Base-by-base conservation (phyloP, 140 eudicot genomes). In the Flaveria floridana region DNA sequence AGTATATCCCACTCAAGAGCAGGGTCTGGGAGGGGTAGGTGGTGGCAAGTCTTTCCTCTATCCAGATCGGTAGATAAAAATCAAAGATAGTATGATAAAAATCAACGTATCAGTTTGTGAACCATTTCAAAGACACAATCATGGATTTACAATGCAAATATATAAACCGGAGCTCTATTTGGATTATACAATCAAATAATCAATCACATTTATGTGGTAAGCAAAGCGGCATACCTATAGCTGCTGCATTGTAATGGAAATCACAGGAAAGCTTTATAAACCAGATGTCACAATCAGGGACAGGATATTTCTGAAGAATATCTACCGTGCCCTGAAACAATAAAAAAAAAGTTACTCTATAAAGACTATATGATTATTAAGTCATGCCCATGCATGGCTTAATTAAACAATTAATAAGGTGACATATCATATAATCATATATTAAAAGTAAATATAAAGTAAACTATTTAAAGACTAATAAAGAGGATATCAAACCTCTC, bases 281-380 rank as follows among this genome's bases (percentile, higher is more conserved):
- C 99, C 97, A 91, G 57, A 95, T 95, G 82, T 95, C 99, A 81
- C 96, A 95, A 21, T 95, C 99, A 2, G 99, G 99, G 69, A 95
- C 96, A 34, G 99, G 99, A 75, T 95, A 95, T 72, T 91, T 95
- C 66, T 87, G 96, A 74, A 95, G 97, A 58, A 95, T 87, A 86
- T 95, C 99, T 47, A 82, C 90, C 21, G 99, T 82, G 41, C 99
- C 99, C 99, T 95, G 84, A 53, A 86, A 48, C 4, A 30, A 30
- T 26, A 1, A 34, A 25, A 13, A 13, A 19, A 52, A 52, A 25
- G 37, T 23, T 48, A 23, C 55, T 3, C 12, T 28, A 62, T 52
- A 2, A 75, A 74, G 46, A 65, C 72, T 19, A 18, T 61, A 15
- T 42, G 13, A 68, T 28, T 41, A 28, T 39, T 41, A 9, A 68